phyloP scores from a whole-genome alignment of 306 rosid genomes.

The Senna tora region DNA sequence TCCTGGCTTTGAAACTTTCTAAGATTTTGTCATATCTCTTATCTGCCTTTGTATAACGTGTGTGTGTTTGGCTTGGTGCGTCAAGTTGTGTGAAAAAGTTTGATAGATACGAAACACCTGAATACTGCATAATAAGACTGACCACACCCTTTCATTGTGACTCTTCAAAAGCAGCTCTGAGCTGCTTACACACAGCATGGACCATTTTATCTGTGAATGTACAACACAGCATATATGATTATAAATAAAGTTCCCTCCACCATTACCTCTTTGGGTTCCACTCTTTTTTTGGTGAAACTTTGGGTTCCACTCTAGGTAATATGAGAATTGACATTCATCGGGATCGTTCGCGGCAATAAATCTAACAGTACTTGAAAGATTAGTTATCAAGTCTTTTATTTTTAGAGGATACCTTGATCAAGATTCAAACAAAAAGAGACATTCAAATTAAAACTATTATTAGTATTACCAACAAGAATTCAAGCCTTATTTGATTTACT shows the following conservation, averaged over 20 bases:
- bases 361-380: no score
- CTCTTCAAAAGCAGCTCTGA: slow-evolving; percentile 38
- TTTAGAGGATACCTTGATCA: no score
- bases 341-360: no score
- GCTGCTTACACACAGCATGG: slow-evolving; percentile 18
- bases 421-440: no score
- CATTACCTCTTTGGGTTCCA: no score
- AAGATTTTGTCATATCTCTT: background rate
- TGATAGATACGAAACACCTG: slow-evolving; percentile 35
- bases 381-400: no score
- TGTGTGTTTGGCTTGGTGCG: slow-evolving; percentile 33
- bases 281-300: no score
- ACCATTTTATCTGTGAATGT: slow-evolving; percentile 26
- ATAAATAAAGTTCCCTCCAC: no score
- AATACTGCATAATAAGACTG: slow-evolving; percentile 21
- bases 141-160: slow-evolving; percentile 34
- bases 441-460: no score
- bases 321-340: no score
- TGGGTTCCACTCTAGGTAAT: no score
- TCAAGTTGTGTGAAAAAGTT: slow-evolving; percentile 43
- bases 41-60: slow-evolving; percentile 7
- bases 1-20: slow-evolving; percentile 8
- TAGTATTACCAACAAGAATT: slow-evolving; percentile 11
- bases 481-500: background rate
- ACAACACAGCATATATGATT: no score